A percentile compares a stretch with the other conserved stretches of the same genome.
phyloP scores from a whole-genome alignment of 2,329 filamentous ascomycete genomes.

The Ascomycota sp. region DNA sequence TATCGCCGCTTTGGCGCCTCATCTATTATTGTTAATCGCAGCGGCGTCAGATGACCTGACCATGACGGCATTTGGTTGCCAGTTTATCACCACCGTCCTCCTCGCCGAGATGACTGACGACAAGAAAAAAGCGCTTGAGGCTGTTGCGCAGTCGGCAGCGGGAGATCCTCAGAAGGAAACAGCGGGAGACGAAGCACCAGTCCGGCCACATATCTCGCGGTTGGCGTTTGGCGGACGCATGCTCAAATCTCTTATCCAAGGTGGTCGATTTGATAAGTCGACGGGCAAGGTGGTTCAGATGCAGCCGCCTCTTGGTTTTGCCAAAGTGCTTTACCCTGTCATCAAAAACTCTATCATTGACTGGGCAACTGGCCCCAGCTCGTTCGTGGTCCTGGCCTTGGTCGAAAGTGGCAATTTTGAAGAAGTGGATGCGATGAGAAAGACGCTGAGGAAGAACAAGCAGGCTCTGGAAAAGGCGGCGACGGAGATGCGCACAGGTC shows the following conservation, averaged over 20 bases:
- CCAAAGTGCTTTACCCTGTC: constrained; percentile 58
- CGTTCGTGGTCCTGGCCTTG: constrained; percentile 69
- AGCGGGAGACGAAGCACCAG: constrained; percentile 19
- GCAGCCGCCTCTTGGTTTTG: constrained; percentile 62
- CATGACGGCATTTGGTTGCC: constrained; percentile 62
- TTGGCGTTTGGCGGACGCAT: constrained; percentile 52
- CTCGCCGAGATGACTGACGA: constrained; percentile 50
- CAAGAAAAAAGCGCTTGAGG: constrained; percentile 52
- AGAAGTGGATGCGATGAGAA: constrained; percentile 43
- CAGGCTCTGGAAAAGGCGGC: constrained; percentile 50
- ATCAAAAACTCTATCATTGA: constrained; percentile 55
- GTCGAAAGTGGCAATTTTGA: constrained; percentile 56
- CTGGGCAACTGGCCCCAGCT: constrained; percentile 75
- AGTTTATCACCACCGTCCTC: constrained; percentile 67
- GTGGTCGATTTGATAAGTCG: constrained; percentile 64
- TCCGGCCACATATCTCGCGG: constrained; percentile 35
- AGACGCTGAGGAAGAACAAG: constrained; percentile 52
- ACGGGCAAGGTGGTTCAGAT: constrained; percentile 50
- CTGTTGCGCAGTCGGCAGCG: constrained; percentile 42
- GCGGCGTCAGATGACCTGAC: constrained; percentile 48
- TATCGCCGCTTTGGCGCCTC: constrained; percentile 49
- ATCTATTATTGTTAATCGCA: constrained; percentile 54
- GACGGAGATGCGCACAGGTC: constrained; percentile 32
- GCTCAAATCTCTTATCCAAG: constrained; percentile 79
- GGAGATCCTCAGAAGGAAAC: constrained; percentile 27